Evolutionary conservation across 257 asterid species (phyloP).

Genomic region (Plantago major): DNA sequence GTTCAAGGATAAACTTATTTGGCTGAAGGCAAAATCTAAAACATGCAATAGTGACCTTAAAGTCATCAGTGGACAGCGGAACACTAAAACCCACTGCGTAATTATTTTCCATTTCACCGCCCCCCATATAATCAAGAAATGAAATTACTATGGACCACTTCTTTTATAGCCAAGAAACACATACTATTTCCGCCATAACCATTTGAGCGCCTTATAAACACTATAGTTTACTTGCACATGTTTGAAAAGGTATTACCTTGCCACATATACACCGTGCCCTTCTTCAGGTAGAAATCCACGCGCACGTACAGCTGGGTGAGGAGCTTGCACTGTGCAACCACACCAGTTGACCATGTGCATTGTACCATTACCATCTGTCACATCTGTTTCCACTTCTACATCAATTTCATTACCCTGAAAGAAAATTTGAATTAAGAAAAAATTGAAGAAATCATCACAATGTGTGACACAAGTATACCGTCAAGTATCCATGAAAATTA

Average conservation of each 20-base stretch:
- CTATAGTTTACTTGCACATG: too few relatives aligned
- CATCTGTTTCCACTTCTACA: slow-evolving; percentile 82
- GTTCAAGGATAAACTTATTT: too few relatives aligned
- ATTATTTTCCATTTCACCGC: background rate
- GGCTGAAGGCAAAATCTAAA: too few relatives aligned
- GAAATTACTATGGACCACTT: background rate
- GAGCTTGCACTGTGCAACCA: slow-evolving; percentile 86
- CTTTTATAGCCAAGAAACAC: background rate
- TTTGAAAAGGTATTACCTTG: slow-evolving; percentile 50
- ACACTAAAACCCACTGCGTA: too few relatives aligned
- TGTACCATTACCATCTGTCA: slow-evolving; percentile 93
- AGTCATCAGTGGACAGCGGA: too few relatives aligned
- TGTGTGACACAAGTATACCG: background rate
- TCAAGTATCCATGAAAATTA: background rate
- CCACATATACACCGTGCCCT: slow-evolving; percentile 96
- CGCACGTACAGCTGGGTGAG: slow-evolving; percentile 93
- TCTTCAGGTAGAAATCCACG: slow-evolving; percentile 96
- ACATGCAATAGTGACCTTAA: too few relatives aligned
- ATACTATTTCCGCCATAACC: background rate
- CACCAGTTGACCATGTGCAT: slow-evolving; percentile 89
- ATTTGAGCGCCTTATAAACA: background rate
- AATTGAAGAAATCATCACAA: background rate
- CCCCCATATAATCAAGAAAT: background rate
- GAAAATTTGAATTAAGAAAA: slow-evolving; percentile 5
- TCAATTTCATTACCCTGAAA: slow-evolving; percentile 85